phyloP scores from a whole-genome alignment of 129 eudicot genomes.

The Calendula officinalis region DNA sequence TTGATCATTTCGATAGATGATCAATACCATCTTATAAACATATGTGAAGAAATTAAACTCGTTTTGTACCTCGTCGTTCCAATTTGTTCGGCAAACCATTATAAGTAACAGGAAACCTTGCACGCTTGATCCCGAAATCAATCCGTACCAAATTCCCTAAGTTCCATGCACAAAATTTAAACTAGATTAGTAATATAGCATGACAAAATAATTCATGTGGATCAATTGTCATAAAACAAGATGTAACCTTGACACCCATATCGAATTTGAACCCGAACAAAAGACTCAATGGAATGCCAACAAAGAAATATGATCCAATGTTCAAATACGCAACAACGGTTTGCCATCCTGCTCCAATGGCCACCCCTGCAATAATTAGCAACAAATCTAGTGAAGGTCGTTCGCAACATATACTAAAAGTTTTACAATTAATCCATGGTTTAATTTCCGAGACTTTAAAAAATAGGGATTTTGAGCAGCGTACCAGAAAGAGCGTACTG shows the following conservation, averaged over 20 bases:
- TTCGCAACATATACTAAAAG: not conserved
- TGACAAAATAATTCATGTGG: not conserved
- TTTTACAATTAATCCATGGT: not conserved
- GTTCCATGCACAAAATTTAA: not conserved
- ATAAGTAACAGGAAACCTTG: constrained; percentile 37
- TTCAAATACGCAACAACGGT: constrained; percentile 58
- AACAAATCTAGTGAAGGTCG: not conserved
- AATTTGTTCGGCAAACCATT: constrained; percentile 50
- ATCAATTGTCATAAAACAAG: not conserved
- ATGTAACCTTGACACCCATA: constrained; percentile 45
- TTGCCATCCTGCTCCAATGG: constrained; percentile 89
- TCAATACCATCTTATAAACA: not conserved
- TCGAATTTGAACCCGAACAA: constrained; percentile 43
- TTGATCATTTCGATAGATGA: not conserved
- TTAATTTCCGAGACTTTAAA: no score
- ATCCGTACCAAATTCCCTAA: constrained; percentile 59
- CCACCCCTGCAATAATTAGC: constrained; percentile 49
- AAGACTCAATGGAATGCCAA: constrained; percentile 58
- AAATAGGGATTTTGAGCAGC: not conserved
- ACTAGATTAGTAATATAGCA: not conserved
- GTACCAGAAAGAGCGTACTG: constrained; percentile 33
- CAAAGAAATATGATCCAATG: constrained; percentile 46
- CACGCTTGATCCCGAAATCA: constrained; percentile 47
- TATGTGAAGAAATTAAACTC: not conserved
- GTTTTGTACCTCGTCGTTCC: constrained; percentile 64